Conservation (phyloP, 208 protist genomes). For the Wallacemonas sp. region DNA sequence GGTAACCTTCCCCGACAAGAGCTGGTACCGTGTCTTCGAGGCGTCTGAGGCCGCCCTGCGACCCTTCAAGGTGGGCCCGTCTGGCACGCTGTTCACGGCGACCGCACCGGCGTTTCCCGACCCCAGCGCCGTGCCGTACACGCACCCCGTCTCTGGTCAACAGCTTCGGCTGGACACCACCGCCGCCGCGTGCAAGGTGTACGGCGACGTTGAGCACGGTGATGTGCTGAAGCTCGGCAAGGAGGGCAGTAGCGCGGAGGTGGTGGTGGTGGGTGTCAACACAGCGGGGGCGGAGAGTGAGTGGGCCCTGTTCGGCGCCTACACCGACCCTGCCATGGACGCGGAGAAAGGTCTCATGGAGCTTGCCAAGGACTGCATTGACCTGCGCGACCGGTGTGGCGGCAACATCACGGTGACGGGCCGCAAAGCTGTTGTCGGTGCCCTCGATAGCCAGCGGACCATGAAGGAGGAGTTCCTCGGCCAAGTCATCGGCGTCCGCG, state of each 20-base stretch:
- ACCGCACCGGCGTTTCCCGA: constrained; percentile 30
- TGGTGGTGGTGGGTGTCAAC: constrained; percentile 73
- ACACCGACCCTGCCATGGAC: constrained; percentile 31
- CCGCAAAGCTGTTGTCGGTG: constrained; percentile 25
- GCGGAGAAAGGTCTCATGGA: constrained; percentile 43
- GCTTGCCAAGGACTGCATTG: constrained; percentile 61
- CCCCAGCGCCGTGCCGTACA: constrained; percentile 57
- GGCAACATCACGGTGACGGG: constrained; percentile 24
- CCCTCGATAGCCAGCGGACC: constrained; percentile 49
- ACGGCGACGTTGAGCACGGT: constrained; percentile 67
- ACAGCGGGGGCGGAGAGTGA: constrained; percentile 51
- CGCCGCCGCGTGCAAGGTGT: constrained; percentile 43
- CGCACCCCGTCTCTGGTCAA: constrained; percentile 30
- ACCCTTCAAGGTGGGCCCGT: constrained; percentile 46
- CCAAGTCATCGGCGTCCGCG: constrained; percentile 79
- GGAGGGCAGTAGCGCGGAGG: constrained; percentile 22
- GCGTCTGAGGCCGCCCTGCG: constrained; percentile 40
- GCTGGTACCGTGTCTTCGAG: constrained; percentile 80
- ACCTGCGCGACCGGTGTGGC: constrained; percentile 53
- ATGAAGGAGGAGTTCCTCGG: constrained; percentile 67
- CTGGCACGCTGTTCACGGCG: constrained; percentile 49
- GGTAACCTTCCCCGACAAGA: constrained; percentile 69
- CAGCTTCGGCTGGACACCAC: constrained; percentile 62
- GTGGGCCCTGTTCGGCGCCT: constrained; percentile 57
- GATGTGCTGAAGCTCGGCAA: constrained; percentile 49